Evolutionary conservation across 441 rosid genomes (phyloP).

Genomic region (Gossypium schwendimanii): DNA sequence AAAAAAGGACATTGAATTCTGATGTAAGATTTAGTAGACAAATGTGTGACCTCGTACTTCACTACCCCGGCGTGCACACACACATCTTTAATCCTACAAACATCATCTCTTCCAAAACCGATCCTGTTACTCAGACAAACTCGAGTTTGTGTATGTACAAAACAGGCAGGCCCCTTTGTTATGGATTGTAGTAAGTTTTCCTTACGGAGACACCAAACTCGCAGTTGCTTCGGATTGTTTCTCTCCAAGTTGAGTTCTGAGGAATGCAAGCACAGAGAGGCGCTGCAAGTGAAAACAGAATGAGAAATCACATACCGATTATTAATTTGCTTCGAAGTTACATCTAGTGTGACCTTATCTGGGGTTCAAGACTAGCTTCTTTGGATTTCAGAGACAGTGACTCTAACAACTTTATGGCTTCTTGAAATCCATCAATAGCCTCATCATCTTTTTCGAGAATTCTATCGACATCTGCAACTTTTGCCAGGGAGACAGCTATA

Average conservation of each 20-base stretch:
- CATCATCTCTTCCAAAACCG: background rate
- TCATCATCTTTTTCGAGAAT: slow-evolving; percentile 53
- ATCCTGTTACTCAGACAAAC: slow-evolving; percentile 4
- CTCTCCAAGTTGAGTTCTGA: slow-evolving; percentile 56
- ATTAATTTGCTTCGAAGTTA: background rate
- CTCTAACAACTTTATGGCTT: slow-evolving; percentile 73
- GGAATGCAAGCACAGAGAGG: slow-evolving; percentile 70
- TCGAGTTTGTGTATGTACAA: slow-evolving; percentile 10
- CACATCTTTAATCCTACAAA: background rate
- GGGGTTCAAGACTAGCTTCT: slow-evolving; percentile 64
- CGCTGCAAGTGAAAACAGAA: slow-evolving; percentile 42
- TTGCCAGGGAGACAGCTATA: slow-evolving; percentile 84
- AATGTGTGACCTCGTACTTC: background rate
- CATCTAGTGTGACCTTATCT: slow-evolving; percentile 40
- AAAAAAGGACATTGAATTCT: too few relatives aligned
- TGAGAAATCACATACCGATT: background rate
- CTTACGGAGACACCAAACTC: background rate
- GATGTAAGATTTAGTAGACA: background rate
- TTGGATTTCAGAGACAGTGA: slow-evolving; percentile 57
- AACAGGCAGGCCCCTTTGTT: background rate
- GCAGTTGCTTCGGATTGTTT: slow-evolving; percentile 33
- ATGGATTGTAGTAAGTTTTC: background rate
- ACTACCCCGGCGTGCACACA: background rate
- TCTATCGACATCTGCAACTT: slow-evolving; percentile 88
- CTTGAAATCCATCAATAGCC: slow-evolving; percentile 64